A percentile compares a stretch with the other conserved stretches of the same genome.
These are phyloP conservation scores for Candida gorgasii DNA, from an alignment of 805 yeast genomes.

Conservation along the genomic window DNA sequence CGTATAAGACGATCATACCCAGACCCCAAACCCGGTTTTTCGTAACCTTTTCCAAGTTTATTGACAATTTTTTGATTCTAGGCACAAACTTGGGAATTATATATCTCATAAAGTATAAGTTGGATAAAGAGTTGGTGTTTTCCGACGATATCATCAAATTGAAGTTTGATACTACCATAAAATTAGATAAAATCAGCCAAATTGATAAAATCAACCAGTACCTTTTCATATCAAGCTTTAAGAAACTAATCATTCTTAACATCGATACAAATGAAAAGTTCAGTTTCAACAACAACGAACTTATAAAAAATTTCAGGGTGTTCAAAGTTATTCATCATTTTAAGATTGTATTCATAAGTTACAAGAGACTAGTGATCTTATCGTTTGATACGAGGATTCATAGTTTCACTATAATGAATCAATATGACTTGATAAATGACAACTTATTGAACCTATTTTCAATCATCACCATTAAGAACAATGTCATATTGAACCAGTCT, in stretches of 20 bases:
- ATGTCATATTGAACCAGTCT: constrained; percentile 14
- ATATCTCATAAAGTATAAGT: constrained; percentile 12
- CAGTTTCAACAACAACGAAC: constrained; percentile 10
- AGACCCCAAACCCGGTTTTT: constrained; percentile 14
- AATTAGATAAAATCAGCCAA: constrained; percentile 16
- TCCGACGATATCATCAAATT: constrained; percentile 15
- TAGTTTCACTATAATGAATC: constrained; percentile 9
- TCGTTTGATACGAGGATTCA: constrained; percentile 3
- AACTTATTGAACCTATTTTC: constrained; percentile 16
- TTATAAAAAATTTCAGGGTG: constrained; percentile 14
- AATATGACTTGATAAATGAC: constrained; percentile 12
- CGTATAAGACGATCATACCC: constrained; percentile 9
- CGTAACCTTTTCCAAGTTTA: constrained; percentile 16
- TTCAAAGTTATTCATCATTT: constrained; percentile 12
- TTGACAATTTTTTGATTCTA: constrained; percentile 15
- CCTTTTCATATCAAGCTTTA: constrained; percentile 16
- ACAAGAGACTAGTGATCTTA: constrained; percentile 9
- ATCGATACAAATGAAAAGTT: constrained; percentile 11
- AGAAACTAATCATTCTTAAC: constrained; percentile 14
- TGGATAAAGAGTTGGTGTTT: constrained; percentile 8
- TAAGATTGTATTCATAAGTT: constrained; percentile 11
- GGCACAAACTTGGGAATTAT: constrained; percentile 17
- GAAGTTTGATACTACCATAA: constrained; percentile 15
- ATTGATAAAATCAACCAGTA: constrained; percentile 12
- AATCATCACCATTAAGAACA: constrained; percentile 12